Base-by-base conservation (phyloP, 2,329 filamentous ascomycete species). In the Mariannaea elegans region DNA sequence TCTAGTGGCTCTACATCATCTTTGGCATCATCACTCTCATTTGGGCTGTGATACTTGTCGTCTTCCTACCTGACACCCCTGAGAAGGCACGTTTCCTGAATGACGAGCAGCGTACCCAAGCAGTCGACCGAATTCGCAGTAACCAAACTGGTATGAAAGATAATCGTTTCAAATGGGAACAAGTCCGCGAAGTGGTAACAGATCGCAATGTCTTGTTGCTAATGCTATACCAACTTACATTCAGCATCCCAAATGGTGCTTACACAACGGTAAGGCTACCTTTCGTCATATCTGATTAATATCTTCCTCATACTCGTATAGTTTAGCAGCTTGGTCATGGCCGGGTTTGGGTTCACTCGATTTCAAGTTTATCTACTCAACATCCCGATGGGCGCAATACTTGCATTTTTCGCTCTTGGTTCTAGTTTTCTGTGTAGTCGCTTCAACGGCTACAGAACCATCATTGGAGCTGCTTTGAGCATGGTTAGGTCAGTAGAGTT, bases 251-350 rank as follows among this genome's bases (percentile, higher is more conserved):
- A 0, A 69, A 69, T 3, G 66, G 66, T 1, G 66, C 61, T 2
- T 52, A 63, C 4, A 69, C 66, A 1, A 69, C 66, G 1, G 66
- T 68, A 3, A 57, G 65, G 8, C 7, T 1, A 9, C 1, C 2
- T 3, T 9, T 4, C 5, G 2, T 14, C 2, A 8, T 1, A 13
- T 16, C 0, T 10, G 0, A 2, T 1, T 0, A 10, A 1, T 4
- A 3, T 9, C 9, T 16, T 19, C 14, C 47, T 67, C 8, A 67
- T 23, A 2, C 1, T 4, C 1, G 1, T 13, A 7, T n/a, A 68
- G 62, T 69, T 69, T 13, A 69, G 64, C n/a, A 69, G 64, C 32
- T 48, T 69, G 4, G 64, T 69, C 23, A 69, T 69, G 66, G 56
- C 62, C 6, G 66, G 66, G 1, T 69, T 69, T 12, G 66, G 66